Evolutionary conservation across 164 flowering plant species (phyloP).

Genomic region (Umbellularia californica): DNA sequence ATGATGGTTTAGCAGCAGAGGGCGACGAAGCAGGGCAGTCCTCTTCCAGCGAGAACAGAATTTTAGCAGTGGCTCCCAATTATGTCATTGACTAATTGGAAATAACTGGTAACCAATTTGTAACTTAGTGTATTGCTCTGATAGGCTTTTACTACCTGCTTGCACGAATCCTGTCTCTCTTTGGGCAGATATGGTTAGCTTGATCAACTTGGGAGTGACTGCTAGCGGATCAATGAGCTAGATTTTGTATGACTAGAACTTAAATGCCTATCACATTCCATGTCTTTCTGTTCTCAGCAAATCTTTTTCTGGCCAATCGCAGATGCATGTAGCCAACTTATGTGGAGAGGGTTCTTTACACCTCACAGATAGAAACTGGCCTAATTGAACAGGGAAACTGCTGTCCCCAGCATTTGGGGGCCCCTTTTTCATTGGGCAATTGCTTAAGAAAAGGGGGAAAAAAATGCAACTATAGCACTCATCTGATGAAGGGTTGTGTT

Average conservation of each 20-base stretch:
- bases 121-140: neutral
- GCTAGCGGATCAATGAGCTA: neutral
- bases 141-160: neutral
- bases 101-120: no score
- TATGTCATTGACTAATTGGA: conserved; percentile 60
- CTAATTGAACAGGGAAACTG: no score
- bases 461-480: no score
- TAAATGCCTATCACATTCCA: neutral
- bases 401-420: no score
- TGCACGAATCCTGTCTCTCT: neutral
- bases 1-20: conserved; percentile 54
- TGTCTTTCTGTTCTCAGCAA: neutral
- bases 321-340: no score
- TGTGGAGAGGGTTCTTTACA: no score
- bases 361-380: no score
- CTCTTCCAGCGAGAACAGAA: conserved; percentile 61
- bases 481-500: no score
- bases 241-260: neutral
- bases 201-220: neutral
- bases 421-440: no score
- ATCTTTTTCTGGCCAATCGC: no score
- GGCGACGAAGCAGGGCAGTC: conserved; percentile 38
- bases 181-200: neutral
- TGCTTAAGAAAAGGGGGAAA: no score
- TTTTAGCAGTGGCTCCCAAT: conserved; percentile 88